Conservation (phyloP, 805 yeast genomes). For the Ogataea chonburiensis region DNA sequence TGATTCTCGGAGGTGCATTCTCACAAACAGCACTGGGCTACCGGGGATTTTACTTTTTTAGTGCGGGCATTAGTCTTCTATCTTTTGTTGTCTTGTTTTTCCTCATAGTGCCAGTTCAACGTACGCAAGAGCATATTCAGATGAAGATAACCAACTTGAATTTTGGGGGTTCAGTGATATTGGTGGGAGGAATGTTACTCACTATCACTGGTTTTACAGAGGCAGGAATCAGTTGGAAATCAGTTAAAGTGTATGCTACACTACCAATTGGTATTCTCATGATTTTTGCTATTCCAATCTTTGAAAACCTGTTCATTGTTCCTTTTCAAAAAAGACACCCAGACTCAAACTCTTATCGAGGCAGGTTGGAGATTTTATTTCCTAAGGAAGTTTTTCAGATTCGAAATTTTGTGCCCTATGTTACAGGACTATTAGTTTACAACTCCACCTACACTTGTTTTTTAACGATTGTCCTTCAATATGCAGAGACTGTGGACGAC, state of each 20-base stretch:
- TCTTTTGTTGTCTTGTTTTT: conserved; percentile 22
- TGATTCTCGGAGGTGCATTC: conserved; percentile 46
- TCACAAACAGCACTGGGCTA: conserved; percentile 37
- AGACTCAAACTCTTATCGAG: background rate
- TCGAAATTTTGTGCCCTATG: background rate
- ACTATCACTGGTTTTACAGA: conserved; percentile 45
- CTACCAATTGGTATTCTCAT: conserved; percentile 39
- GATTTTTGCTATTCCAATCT: conserved; percentile 12
- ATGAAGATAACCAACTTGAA: conserved; percentile 33
- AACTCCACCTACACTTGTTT: background rate
- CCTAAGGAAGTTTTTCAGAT: background rate
- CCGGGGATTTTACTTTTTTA: conserved; percentile 38
- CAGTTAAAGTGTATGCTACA: conserved; percentile 41
- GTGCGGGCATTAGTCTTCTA: conserved; percentile 31
- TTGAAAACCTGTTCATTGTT: background rate
- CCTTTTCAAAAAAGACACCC: background rate
- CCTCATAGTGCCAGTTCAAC: conserved; percentile 28
- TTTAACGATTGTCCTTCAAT: background rate
- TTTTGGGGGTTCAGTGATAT: conserved; percentile 33
- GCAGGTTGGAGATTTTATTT: background rate
- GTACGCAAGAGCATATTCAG: conserved; percentile 24
- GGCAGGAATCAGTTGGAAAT: conserved; percentile 44
- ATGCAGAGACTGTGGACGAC: background rate
- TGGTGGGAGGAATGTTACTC: conserved; percentile 38
- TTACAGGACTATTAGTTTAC: background rate